Evolutionary conservation across 345 rosid genomes (phyloP).

Genomic region (Eucalyptus sp.): DNA sequence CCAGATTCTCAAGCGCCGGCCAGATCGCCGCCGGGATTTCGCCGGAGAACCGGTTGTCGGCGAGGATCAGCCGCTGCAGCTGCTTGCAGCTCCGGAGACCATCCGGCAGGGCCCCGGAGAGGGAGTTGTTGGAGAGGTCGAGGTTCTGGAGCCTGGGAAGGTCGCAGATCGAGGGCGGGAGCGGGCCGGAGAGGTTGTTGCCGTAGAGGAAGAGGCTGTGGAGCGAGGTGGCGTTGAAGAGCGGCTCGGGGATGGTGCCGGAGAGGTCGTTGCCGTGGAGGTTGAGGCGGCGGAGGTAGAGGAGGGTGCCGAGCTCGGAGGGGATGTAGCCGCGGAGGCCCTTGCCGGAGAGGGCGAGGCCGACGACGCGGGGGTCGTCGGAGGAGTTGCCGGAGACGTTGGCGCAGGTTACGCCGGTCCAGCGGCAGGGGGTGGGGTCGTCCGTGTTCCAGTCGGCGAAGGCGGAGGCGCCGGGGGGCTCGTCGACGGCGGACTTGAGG

Average conservation of each 20-base stretch:
- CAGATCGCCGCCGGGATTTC: slow-evolving; percentile 65
- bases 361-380: slow-evolving; percentile 55
- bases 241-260: slow-evolving; percentile 70
- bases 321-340: slow-evolving; percentile 82
- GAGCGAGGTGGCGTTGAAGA: slow-evolving; percentile 87
- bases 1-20: slow-evolving; percentile 56
- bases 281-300: slow-evolving; percentile 79
- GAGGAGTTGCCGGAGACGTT: slow-evolving; percentile 47
- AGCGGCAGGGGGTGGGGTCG: slow-evolving; percentile 70
- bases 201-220: slow-evolving; percentile 71
- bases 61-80: slow-evolving; percentile 69
- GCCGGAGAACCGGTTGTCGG: slow-evolving; percentile 54
- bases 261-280: slow-evolving; percentile 59
- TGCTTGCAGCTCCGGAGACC: slow-evolving; percentile 55
- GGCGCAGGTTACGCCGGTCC: slow-evolving; percentile 88
- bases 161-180: slow-evolving; percentile 71
- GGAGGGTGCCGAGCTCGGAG: slow-evolving; percentile 73
- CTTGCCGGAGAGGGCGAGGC: slow-evolving; percentile 57
- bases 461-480: slow-evolving; percentile 3
- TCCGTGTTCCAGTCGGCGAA: slow-evolving; percentile 82
- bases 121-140: slow-evolving; percentile 71
- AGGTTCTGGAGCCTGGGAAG: slow-evolving; percentile 79
- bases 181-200: slow-evolving; percentile 70
- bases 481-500: slow-evolving; percentile 76
- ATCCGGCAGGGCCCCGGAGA: slow-evolving; percentile 57